These are phyloP conservation scores for Coemansia reversa DNA, from an alignment of 192 early-diverging fungal species.

Conservation along the genomic window DNA sequence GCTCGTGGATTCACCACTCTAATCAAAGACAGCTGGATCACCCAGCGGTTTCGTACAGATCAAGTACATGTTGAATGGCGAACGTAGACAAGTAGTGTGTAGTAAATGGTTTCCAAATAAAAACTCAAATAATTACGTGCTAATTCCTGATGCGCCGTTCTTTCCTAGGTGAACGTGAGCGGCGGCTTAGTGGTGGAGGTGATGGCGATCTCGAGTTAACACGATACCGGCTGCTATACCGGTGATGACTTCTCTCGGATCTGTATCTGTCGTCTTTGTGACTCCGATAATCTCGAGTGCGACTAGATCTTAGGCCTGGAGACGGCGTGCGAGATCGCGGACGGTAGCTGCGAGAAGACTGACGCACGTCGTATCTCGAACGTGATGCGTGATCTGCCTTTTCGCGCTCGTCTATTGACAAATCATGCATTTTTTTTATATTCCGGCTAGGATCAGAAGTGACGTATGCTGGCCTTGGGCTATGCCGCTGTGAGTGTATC, in stretches of 20 bases:
- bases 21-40: slow-evolving; percentile 84
- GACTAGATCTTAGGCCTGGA: neutral
- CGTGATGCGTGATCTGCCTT: neutral
- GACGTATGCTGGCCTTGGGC: slow-evolving; percentile 2
- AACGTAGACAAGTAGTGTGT: slow-evolving; percentile 16
- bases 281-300: slow-evolving; percentile 6
- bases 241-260: slow-evolving; percentile 5
- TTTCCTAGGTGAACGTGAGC: slow-evolving; percentile 19
- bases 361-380: neutral
- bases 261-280: slow-evolving; percentile 5
- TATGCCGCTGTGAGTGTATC: neutral
- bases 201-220: slow-evolving; percentile 31
- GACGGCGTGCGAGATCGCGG: slow-evolving; percentile 13
- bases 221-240: slow-evolving; percentile 8
- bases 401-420: slow-evolving; percentile 13
- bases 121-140: neutral
- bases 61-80: slow-evolving; percentile 83
- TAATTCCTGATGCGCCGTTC: slow-evolving; percentile 11
- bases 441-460: neutral
- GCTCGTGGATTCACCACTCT: slow-evolving; percentile 78
- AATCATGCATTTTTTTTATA: slow-evolving; percentile 12
- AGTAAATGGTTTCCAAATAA: neutral
- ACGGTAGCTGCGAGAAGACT: neutral
- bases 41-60: slow-evolving; percentile 91
- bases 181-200: slow-evolving; percentile 3